Evolutionary conservation across 352 stramenopile genomes (phyloP).

Genomic region (Peronospora belbahrii): DNA sequence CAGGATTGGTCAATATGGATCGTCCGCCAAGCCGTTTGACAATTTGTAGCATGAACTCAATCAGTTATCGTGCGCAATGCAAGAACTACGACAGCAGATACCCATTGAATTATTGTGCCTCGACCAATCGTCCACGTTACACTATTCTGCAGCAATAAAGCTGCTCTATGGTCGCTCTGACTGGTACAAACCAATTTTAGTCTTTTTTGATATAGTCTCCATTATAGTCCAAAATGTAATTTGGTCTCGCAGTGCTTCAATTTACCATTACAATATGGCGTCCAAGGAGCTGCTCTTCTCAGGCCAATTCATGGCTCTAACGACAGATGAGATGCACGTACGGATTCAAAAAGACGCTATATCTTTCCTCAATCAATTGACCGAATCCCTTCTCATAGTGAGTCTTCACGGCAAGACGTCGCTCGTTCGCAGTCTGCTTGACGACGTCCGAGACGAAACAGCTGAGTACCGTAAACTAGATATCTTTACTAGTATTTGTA

Average conservation of each 20-base stretch:
- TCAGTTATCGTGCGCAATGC: no score
- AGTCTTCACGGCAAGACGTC: conserved; percentile 63
- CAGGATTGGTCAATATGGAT: no score
- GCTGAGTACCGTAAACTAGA: conserved; percentile 6
- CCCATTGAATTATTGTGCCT: no score
- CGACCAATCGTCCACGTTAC: no score
- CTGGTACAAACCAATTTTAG: no score
- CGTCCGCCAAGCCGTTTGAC: no score
- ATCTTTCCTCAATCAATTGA: conserved; percentile 62
- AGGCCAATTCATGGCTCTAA: conserved; percentile 50
- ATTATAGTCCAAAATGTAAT: background rate
- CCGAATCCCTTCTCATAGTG: conserved; percentile 57
- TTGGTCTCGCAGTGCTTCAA: background rate
- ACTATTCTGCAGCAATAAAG: no score
- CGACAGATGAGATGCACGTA: conserved; percentile 31
- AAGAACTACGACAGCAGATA: no score
- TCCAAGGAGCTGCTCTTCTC: conserved; percentile 49
- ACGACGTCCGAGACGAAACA: conserved; percentile 9
- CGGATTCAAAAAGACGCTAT: conserved; percentile 69
- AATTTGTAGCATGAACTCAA: no score
- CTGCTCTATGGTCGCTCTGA: no score
- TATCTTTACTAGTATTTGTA: background rate
- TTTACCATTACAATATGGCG: conserved; percentile 1
- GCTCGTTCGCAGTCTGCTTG: conserved; percentile 36
- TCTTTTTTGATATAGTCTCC: conserved; percentile 1